These are phyloP conservation scores for Pythium grandisporangium DNA, from an alignment of 352 stramenopile genomes.

Conservation along the genomic window DNA sequence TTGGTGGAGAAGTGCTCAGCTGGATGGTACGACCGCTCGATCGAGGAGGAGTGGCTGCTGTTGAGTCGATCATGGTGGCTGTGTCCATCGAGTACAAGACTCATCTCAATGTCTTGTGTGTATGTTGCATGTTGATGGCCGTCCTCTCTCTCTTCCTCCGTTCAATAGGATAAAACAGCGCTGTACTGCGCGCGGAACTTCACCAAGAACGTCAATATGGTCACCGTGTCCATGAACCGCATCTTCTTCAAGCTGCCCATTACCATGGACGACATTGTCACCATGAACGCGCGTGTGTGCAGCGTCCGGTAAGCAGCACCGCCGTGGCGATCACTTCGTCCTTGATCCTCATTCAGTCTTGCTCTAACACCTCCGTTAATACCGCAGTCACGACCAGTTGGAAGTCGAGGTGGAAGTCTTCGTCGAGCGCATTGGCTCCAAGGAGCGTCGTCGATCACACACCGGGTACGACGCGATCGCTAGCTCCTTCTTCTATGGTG, in stretches of 20 bases:
- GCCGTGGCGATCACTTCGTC: neutral
- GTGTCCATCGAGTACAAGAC: neutral
- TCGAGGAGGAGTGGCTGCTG: too few relatives aligned
- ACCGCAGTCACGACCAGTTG: conserved; percentile 38
- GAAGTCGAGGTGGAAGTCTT: conserved; percentile 75
- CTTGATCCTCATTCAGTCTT: neutral
- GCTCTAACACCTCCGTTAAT: neutral
- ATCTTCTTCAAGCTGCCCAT: conserved; percentile 71
- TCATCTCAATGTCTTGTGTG: too few relatives aligned
- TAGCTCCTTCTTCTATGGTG: neutral
- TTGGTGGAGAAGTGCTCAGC: conserved; percentile 53
- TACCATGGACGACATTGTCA: conserved; percentile 54
- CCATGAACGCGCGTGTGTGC: conserved; percentile 49
- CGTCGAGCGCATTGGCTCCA: conserved; percentile 36
- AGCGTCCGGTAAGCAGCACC: conserved; percentile 26
- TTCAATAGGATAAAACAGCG: conserved; percentile 55
- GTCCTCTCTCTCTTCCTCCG: too few relatives aligned
- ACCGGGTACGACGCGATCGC: conserved; percentile 20
- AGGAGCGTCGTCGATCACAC: conserved; percentile 41
- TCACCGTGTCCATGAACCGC: conserved; percentile 53
- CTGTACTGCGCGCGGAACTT: conserved; percentile 59
- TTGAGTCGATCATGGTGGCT: neutral
- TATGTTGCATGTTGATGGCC: too few relatives aligned
- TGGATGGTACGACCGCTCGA: conserved; percentile 52
- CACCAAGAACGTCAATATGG: conserved; percentile 61